A percentile compares a stretch with the other conserved stretches of the same genome.
These are phyloP conservation scores for Dacryopinax spathularia DNA, from an alignment of 768 basidiomycete species.

Conservation along the genomic window DNA sequence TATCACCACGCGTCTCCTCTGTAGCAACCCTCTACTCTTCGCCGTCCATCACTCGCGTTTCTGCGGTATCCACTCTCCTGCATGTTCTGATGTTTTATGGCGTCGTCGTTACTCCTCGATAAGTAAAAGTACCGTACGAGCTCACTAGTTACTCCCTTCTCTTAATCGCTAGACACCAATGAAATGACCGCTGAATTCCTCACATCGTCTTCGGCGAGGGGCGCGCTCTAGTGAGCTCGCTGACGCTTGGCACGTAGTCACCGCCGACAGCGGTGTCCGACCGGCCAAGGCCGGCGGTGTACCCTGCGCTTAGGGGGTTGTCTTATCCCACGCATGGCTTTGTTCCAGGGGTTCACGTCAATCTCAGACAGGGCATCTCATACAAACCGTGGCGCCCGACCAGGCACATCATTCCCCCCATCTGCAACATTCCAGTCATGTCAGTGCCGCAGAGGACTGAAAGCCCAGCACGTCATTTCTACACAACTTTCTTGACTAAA, in stretches of 20 bases:
- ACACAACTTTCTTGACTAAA: too few relatives aligned
- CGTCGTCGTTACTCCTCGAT: neutral
- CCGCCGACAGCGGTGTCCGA: neutral
- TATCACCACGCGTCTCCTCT: constrained; percentile 2
- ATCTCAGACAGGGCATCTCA: neutral
- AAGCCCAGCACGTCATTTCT: too few relatives aligned
- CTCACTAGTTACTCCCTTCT: neutral
- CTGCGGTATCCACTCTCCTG: neutral
- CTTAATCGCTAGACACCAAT: neutral
- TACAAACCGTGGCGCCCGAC: neutral
- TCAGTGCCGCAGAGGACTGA: too few relatives aligned
- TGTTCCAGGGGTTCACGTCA: constrained; percentile 1
- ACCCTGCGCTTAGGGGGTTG: neutral
- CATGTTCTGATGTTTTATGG: neutral
- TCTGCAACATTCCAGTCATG: neutral
- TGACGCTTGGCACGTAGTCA: neutral
- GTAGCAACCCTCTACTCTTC: neutral
- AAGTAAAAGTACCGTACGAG: constrained; percentile 1
- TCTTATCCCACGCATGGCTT: neutral
- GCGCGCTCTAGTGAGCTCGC: neutral
- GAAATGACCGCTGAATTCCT: neutral
- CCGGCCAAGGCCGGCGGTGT: neutral
- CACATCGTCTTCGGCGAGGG: neutral
- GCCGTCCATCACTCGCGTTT: neutral
- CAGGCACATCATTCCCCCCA: neutral